Conservation (phyloP, 768 basidiomycete genomes). For the Sporobolomyces pararoseus region DNA sequence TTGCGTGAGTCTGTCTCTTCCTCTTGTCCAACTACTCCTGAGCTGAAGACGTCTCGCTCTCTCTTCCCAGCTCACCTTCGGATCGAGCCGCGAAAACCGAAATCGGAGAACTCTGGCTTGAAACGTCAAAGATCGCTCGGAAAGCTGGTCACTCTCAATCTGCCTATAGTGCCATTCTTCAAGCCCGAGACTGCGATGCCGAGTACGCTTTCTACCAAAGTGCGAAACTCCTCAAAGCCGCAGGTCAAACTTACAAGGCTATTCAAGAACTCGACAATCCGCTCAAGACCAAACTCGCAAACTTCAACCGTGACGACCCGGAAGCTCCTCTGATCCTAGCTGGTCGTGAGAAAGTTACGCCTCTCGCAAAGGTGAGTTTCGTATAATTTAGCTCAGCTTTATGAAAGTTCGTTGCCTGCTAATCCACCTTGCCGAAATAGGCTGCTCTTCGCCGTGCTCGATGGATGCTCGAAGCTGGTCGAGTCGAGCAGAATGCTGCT, state of each 20-base stretch:
- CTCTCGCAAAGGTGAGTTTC: constrained; percentile 66
- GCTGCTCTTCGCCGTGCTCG: constrained; percentile 66
- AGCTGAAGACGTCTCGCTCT: neutral
- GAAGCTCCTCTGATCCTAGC: constrained; percentile 12
- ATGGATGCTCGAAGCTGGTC: constrained; percentile 86
- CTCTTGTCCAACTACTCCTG: neutral
- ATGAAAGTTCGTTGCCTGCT: neutral
- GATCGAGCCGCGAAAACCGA: constrained; percentile 9
- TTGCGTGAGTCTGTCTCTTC: constrained; percentile 57
- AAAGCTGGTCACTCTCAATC: constrained; percentile 95
- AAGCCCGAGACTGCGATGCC: constrained; percentile 67
- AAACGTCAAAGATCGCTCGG: constrained; percentile 89
- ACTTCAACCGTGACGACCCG: neutral
- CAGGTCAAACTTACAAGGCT: constrained; percentile 76
- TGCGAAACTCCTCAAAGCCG: constrained; percentile 75
- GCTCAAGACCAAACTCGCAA: constrained; percentile 40
- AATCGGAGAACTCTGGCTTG: constrained; percentile 81
- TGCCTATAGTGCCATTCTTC: constrained; percentile 89
- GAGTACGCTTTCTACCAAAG: constrained; percentile 82
- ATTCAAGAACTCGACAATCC: constrained; percentile 80
- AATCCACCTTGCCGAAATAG: constrained; percentile 46
- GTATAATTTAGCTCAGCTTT: neutral
- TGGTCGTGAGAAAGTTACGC: neutral
- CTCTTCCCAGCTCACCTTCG: neutral
- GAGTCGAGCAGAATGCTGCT: constrained; percentile 67